Base-by-base conservation (phyloP, 1,139 yeast genomes). In the Kodamaea arcana region DNA sequence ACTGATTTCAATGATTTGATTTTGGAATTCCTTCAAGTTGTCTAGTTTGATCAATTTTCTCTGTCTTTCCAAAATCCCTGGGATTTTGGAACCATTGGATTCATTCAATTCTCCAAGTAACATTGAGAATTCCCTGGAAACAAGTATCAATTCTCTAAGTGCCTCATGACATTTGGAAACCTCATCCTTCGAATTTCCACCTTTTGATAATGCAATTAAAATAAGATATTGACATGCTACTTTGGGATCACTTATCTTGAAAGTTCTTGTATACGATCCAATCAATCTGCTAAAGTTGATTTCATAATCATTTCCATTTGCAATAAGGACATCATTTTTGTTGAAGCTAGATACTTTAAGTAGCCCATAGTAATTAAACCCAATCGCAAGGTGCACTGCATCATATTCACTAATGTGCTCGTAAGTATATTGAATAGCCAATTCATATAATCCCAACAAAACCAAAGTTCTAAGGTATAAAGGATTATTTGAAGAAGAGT, bases 141-240 rank as follows among this genome's bases (percentile, higher is more conserved):
- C 85, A 37, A 92, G 70, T 12, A 90, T 84, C 40, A 92, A 74
- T 54, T 90, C 95, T 45, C 90, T 75, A 33, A 92, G 66, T 0
- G 95, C 83, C 48, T 83, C 92, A 49, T 83, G 92, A 45, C 88
- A 80, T 32, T 83, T 65, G 32, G 69, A 65, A 3, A 74, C 62
- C 46, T 78, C 83, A 32, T 66, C 64, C 25, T 61, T 53, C 1
- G 62, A 54, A 15, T 58, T 41, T 9, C 65, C 67, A 23, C 68
- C 69, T 29, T 62, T 52, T 1, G 69, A 56, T 50, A 88, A 55
- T 25, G 87, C 82, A 27, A 90, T 79, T 45, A 86, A 65, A 20
- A 85, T 72, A 36, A 92, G 62, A 54, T 92, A 92, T 54, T 92
- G 97, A 24, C 87, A 84, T 0, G 97, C 97, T 39, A 84, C 86